Conservation (phyloP, 2,329 filamentous ascomycete species). For the Rhynchosporium secalis region DNA sequence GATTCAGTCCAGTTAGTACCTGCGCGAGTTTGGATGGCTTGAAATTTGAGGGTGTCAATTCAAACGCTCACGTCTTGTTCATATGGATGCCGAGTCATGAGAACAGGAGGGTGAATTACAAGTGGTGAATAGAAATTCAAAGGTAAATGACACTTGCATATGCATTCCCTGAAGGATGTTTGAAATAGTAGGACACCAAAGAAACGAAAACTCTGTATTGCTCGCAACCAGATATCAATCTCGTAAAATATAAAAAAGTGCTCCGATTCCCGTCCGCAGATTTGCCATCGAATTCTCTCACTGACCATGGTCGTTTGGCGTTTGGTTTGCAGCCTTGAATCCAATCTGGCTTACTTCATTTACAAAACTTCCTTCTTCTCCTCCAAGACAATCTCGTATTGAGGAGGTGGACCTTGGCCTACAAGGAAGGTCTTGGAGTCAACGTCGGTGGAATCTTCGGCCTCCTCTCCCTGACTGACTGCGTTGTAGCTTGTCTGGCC, state of each 20-base stretch:
- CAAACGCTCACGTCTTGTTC: too few relatives aligned
- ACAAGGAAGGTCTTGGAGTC: slow-evolving; percentile 34
- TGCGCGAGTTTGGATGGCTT: too few relatives aligned
- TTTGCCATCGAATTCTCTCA: background rate
- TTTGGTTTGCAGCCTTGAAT: background rate
- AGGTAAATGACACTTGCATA: background rate
- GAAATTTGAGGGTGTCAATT: too few relatives aligned
- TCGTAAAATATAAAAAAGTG: background rate
- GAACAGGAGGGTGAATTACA: too few relatives aligned
- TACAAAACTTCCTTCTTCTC: slow-evolving; percentile 26
- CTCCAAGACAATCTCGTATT: slow-evolving; percentile 33
- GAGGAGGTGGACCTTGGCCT: slow-evolving; percentile 36
- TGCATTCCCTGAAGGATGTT: background rate
- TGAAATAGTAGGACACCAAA: background rate
- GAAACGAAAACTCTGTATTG: slow-evolving; percentile 15
- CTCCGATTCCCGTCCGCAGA: background rate
- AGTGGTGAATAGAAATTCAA: background rate
- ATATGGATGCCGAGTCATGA: too few relatives aligned
- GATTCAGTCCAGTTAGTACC: too few relatives aligned
- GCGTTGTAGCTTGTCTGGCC: slow-evolving; percentile 33
- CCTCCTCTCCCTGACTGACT: slow-evolving; percentile 31
- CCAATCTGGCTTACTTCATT: background rate
- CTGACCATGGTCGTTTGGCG: background rate
- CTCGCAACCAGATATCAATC: slow-evolving; percentile 17
- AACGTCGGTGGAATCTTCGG: slow-evolving; percentile 25